Evolutionary conservation across 2,329 filamentous ascomycete species (phyloP), one percentile per base, ranked within the genome.

Genomic region (Stemphylium vesicarium): DNA sequence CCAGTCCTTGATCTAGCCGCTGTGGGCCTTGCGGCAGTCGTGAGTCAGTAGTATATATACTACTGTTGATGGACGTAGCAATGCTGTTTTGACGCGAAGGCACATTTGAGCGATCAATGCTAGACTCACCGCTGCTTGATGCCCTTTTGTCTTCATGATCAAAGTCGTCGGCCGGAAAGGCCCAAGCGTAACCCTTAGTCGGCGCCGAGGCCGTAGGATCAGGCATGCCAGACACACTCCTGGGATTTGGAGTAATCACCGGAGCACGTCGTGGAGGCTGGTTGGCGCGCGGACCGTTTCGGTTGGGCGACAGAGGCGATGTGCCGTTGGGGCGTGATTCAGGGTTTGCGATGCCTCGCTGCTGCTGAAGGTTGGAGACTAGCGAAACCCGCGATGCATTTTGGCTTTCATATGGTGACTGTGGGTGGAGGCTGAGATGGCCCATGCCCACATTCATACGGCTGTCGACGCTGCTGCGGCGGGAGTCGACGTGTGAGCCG

Each of bases 141-240:
- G 74, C 77, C 53, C 79, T 71, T 49, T 78, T 71, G 35, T 81
- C 79, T 37, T 80, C 81, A 32, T 75, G 79, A 53, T 89, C 85
- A 47, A 87, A 84, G 49, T 89, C 86, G 68, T 91, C 90, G 1
- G 50, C 50, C 1, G 90, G 90, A 64, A 93, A 93, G 62, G 90
- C 90, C 90, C 90, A 94, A 4, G 90, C 88, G 72, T 89, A 90
- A 71, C 90, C 90, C 74, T 92, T 92, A 10, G 89, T 93, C 4
- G 90, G 90, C 71, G 91, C 88, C 26, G 89, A 87, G 35, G 90
- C 90, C 63, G 78, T 82, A 6, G 81, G 80, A 69, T 82, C 78
- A 80, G 87, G 68, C 85, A 88, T 78, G 82, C 90, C 68, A 79
- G 85, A 76, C 81, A 84, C 48, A 79, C 87, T 62, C 81, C 88